Conservation (phyloP, 2,329 filamentous ascomycete genomes). For the Fusarium nodosum region DNA sequence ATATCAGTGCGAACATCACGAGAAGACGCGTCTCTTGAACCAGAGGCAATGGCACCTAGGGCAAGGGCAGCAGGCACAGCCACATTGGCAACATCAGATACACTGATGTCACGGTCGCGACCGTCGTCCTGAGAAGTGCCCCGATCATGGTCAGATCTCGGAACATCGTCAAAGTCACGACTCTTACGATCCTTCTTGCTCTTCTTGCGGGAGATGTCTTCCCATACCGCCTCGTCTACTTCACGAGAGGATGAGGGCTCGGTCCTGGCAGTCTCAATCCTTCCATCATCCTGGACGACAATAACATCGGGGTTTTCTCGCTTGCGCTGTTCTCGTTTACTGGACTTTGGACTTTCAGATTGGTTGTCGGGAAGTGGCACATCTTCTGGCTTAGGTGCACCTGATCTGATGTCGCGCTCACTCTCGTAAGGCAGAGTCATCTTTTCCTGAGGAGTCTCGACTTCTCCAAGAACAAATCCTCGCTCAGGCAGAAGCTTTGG, state of each 20-base stretch:
- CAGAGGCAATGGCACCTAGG: conserved; percentile 40
- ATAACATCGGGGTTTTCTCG: conserved; percentile 57
- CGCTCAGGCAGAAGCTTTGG: conserved; percentile 52
- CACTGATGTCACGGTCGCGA: conserved; percentile 25
- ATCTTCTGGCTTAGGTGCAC: conserved; percentile 37
- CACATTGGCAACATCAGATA: conserved; percentile 30
- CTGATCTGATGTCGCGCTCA: conserved; percentile 17
- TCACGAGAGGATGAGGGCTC: conserved; percentile 41
- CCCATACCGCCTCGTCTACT: conserved; percentile 41
- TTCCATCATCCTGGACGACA: conserved; percentile 49
- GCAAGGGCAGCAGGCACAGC: conserved; percentile 41
- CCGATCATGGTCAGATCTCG: conserved; percentile 34
- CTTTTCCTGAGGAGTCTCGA: conserved; percentile 58
- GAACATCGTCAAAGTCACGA: conserved; percentile 49
- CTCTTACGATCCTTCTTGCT: conserved; percentile 52
- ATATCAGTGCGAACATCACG: conserved; percentile 39
- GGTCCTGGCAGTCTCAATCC: conserved; percentile 29
- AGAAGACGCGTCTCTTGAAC: conserved; percentile 25
- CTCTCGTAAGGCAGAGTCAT: conserved; percentile 40
- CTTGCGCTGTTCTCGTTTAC: conserved; percentile 57
- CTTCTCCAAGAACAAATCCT: conserved; percentile 64
- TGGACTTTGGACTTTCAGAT: conserved; percentile 48
- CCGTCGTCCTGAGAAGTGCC: conserved; percentile 23
- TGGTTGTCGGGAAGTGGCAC: conserved; percentile 45
- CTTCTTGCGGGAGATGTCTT: conserved; percentile 52